A percentile compares a stretch with the other conserved stretches of the same genome.
These are phyloP conservation scores for Mycena floridula DNA, from an alignment of 768 basidiomycete genomes.

Conservation along the genomic window DNA sequence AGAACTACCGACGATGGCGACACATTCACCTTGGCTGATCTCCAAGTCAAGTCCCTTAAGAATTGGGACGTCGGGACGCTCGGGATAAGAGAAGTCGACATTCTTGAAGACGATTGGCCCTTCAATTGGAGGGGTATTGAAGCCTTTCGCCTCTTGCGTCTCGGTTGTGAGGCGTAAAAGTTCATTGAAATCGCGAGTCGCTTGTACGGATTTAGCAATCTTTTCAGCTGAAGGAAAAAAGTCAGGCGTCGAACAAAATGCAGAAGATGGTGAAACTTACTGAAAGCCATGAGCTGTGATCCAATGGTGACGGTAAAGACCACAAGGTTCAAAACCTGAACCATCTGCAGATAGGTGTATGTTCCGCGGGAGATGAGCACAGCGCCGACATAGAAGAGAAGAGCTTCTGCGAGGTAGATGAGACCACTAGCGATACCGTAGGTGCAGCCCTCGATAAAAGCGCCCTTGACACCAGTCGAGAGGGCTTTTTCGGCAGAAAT, in stretches of 20 bases:
- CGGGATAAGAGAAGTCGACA: constrained; percentile 82
- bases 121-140: constrained; percentile 54
- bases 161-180: constrained; percentile 55
- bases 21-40: constrained; percentile 72
- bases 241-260: constrained; percentile 8
- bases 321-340: constrained; percentile 85
- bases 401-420: constrained; percentile 85
- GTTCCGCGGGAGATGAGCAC: constrained; percentile 75
- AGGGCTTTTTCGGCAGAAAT: constrained; percentile 54
- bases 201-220: constrained; percentile 84
- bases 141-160: constrained; percentile 70
- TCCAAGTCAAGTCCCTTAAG: constrained; percentile 62
- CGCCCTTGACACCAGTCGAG: constrained; percentile 66
- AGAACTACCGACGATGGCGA: constrained; percentile 91
- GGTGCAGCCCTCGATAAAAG: constrained; percentile 81
- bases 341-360: constrained; percentile 85
- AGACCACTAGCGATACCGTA: constrained; percentile 76
- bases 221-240: constrained; percentile 56
- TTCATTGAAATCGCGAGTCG: constrained; percentile 71
- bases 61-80: constrained; percentile 65
- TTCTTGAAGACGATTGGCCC: constrained; percentile 67
- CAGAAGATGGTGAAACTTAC: constrained; percentile 40
- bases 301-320: constrained; percentile 93
- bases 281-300: constrained; percentile 86
- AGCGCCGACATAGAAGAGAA: constrained; percentile 89